phyloP scores from a whole-genome alignment of 176 grass and related monocot genomes.

The Oryza meridionalis region DNA sequence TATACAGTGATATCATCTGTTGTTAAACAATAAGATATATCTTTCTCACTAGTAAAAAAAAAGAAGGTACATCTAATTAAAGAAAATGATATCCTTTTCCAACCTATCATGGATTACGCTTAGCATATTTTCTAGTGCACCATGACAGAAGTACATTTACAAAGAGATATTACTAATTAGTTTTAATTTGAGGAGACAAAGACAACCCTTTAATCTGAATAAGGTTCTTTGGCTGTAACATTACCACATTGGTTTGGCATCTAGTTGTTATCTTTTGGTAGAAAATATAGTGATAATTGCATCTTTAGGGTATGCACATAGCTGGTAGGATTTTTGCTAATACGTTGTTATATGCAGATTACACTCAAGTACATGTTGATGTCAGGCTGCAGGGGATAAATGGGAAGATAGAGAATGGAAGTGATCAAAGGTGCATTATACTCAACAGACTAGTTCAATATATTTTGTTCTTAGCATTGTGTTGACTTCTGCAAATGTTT shows the following conservation, averaged over 20 bases:
- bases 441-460: not conserved
- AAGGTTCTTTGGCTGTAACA: not conserved
- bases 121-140: not conserved
- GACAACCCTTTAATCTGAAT: not conserved
- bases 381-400: not conserved
- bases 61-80: not conserved
- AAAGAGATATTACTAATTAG: not conserved
- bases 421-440: not conserved
- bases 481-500: constrained; percentile 15
- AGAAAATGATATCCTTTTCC: not conserved
- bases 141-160: not conserved
- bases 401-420: constrained; percentile 16
- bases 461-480: constrained; percentile 4
- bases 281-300: not conserved
- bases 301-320: not conserved
- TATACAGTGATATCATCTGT: not conserved
- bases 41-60: not conserved
- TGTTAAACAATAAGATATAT: not conserved
- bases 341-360: constrained; percentile 22
- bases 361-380: constrained; percentile 32
- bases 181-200: not conserved
- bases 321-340: constrained; percentile 1
- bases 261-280: not conserved
- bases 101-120: not conserved
- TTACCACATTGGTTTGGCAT: not conserved